Evolutionary conservation across 2,329 filamentous ascomycete genomes (phyloP).

Genomic region (Ceratocystis colombiana): DNA sequence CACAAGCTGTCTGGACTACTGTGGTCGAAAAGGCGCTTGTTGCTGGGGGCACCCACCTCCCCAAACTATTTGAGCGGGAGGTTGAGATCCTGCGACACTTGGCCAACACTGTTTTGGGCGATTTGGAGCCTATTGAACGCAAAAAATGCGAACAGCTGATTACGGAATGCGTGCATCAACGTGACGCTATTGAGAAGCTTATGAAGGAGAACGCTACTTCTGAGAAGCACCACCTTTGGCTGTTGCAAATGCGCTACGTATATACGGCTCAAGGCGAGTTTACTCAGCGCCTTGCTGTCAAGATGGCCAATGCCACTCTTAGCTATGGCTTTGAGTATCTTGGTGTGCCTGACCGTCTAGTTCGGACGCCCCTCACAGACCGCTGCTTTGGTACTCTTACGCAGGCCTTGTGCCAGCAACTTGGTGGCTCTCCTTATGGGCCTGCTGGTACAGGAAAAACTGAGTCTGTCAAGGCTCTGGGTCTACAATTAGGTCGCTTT

Average conservation of each 20-base stretch:
- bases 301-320: slow-evolving; percentile 92
- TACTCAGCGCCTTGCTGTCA: slow-evolving; percentile 72
- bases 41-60: slow-evolving; percentile 55
- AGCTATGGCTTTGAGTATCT: slow-evolving; percentile 98
- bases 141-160: slow-evolving; percentile 99
- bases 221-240: slow-evolving; percentile 78
- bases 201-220: slow-evolving; percentile 63
- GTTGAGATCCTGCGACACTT: slow-evolving; percentile 76
- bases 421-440: slow-evolving; percentile 94
- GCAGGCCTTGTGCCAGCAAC: slow-evolving; percentile 84
- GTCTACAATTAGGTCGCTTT: slow-evolving; percentile 91
- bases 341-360: slow-evolving; percentile 88
- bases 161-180: slow-evolving; percentile 96
- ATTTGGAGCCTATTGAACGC: slow-evolving; percentile 73
- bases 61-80: slow-evolving; percentile 68
- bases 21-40: slow-evolving; percentile 69
- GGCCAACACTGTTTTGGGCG: slow-evolving; percentile 78
- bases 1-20: slow-evolving; percentile 87
- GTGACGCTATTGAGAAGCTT: slow-evolving; percentile 83
- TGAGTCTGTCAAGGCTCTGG: slow-evolving; percentile 95
- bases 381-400: slow-evolving; percentile 97
- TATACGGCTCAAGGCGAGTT: slow-evolving; percentile 70
- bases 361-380: slow-evolving; percentile 92
- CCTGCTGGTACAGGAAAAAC: slow-evolving; percentile 98
- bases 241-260: slow-evolving; percentile 93